A percentile compares a stretch with the other conserved stretches of the same genome.
Evolutionary conservation across 495 filamentous ascomycete genomes (phyloP).

Genomic region (Penicillium manginii): DNA sequence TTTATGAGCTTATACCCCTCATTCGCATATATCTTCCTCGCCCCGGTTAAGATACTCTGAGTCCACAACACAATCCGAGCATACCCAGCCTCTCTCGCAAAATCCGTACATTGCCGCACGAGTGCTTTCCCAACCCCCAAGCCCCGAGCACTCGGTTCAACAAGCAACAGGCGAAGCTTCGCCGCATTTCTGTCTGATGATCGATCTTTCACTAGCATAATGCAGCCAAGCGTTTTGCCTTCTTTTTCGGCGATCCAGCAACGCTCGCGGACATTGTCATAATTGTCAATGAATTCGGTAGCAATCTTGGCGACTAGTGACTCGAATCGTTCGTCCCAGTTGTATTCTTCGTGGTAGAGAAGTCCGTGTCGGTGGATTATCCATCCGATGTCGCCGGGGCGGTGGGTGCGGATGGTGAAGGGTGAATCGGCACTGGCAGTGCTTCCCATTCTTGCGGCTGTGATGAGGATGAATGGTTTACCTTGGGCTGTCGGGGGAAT

Average conservation of each 20-base stretch:
- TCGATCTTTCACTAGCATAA: slow-evolving; percentile 35
- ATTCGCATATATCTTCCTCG: slow-evolving; percentile 29
- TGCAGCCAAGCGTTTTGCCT: slow-evolving; percentile 27
- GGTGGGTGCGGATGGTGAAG: slow-evolving; percentile 24
- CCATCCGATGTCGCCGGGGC: slow-evolving; percentile 33
- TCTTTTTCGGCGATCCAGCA: slow-evolving; percentile 39
- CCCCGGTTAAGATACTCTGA: slow-evolving; percentile 26
- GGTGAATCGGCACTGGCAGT: neutral
- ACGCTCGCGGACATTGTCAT: slow-evolving; percentile 25
- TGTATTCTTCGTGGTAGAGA: slow-evolving; percentile 31
- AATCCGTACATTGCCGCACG: slow-evolving; percentile 27
- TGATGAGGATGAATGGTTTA: neutral
- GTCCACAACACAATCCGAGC: slow-evolving; percentile 31
- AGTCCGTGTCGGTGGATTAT: slow-evolving; percentile 30
- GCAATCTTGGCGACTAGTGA: slow-evolving; percentile 26
- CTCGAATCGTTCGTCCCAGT: slow-evolving; percentile 30
- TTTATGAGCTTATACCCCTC: slow-evolving; percentile 32
- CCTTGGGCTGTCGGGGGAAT: too few relatives aligned
- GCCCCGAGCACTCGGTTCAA: slow-evolving; percentile 34
- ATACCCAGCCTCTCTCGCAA: slow-evolving; percentile 35
- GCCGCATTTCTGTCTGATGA: slow-evolving; percentile 15
- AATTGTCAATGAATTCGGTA: slow-evolving; percentile 31
- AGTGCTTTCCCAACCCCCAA: slow-evolving; percentile 29
- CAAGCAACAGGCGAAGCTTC: slow-evolving; percentile 32
- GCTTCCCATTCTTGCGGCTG: slow-evolving; percentile 9